phyloP scores from a whole-genome alignment of 306 rosid genomes.

The Cucurbita moschata region DNA sequence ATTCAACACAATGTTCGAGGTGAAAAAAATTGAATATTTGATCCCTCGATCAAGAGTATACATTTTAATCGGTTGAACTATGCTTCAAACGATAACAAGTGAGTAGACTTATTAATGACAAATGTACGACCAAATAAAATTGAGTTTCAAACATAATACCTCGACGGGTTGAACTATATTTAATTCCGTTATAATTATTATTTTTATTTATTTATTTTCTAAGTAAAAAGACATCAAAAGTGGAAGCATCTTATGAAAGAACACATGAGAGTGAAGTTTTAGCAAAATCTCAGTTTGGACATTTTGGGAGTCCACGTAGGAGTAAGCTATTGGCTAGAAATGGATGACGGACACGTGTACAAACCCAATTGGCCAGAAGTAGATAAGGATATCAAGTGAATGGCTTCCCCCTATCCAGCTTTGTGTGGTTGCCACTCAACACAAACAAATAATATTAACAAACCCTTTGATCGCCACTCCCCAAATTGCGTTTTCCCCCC shows the following conservation, averaged over 20 bases:
- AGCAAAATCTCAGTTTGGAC: background rate
- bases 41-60: too few species aligned
- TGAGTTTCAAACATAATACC: too few species aligned
- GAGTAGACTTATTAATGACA: too few species aligned
- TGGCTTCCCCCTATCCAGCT: slow-evolving; percentile 34
- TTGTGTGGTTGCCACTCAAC: slow-evolving; percentile 28
- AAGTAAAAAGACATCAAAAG: too few species aligned
- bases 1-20: too few species aligned
- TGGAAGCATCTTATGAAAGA: background rate
- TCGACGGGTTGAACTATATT: too few species aligned
- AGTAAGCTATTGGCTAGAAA: background rate
- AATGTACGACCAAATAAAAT: too few species aligned
- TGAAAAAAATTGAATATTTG: too few species aligned
- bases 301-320: background rate
- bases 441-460: slow-evolving; percentile 19
- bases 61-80: too few species aligned
- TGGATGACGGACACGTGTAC: slow-evolving; percentile 45
- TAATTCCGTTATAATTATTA: too few species aligned
- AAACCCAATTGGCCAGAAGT: slow-evolving; percentile 19
- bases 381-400: slow-evolving; percentile 50
- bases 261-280: background rate
- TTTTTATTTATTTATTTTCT: too few species aligned
- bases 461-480: slow-evolving; percentile 9
- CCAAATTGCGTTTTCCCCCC: background rate
- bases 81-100: too few species aligned